Percentiles rank a stretch among this genome's conserved stretches.
These are phyloP conservation scores for Hygrophorus russula DNA, from an alignment of 768 basidiomycete genomes.

Conservation along the genomic window DNA sequence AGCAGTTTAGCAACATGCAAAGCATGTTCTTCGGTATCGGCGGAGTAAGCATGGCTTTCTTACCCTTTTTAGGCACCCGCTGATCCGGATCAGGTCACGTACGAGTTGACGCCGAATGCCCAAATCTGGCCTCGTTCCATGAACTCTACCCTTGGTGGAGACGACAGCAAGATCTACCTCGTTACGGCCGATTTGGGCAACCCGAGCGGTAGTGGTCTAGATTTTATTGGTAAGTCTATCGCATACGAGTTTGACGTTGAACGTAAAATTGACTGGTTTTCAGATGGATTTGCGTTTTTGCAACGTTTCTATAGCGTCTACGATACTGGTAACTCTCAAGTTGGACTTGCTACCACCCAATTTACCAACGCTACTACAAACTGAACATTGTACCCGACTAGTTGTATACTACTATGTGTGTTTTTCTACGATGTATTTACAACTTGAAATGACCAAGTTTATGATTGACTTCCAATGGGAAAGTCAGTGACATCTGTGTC, in stretches of 20 bases:
- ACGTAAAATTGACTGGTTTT: slow-evolving; percentile 1
- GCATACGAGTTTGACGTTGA: too few species aligned
- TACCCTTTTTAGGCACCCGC: not conserved
- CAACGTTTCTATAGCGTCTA: slow-evolving; percentile 51
- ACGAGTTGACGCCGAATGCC: slow-evolving; percentile 48
- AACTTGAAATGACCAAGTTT: too few species aligned
- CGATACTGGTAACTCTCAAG: slow-evolving; percentile 29
- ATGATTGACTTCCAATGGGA: slow-evolving; percentile 31
- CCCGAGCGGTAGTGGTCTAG: slow-evolving; percentile 42
- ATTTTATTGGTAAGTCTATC: slow-evolving; percentile 44
- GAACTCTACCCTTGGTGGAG: slow-evolving; percentile 49
- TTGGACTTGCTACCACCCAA: slow-evolving; percentile 27
- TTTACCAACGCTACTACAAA: slow-evolving; percentile 26
- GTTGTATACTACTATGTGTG: too few species aligned
- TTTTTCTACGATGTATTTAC: too few species aligned
- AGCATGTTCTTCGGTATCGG: slow-evolving; percentile 44
- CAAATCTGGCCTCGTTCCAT: slow-evolving; percentile 60
- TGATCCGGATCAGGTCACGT: slow-evolving; percentile 25
- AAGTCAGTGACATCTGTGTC: slow-evolving; percentile 46
- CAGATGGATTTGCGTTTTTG: slow-evolving; percentile 47
- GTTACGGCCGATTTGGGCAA: slow-evolving; percentile 43
- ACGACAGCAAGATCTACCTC: slow-evolving; percentile 38
- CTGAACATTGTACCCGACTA: too few species aligned
- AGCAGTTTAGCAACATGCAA: slow-evolving; percentile 36
- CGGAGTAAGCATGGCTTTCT: slow-evolving; percentile 16